A percentile compares a stretch with the other conserved stretches of the same genome.
Evolutionary conservation across 2,329 filamentous ascomycete species (phyloP).

Genomic region (Venturia effusa): DNA sequence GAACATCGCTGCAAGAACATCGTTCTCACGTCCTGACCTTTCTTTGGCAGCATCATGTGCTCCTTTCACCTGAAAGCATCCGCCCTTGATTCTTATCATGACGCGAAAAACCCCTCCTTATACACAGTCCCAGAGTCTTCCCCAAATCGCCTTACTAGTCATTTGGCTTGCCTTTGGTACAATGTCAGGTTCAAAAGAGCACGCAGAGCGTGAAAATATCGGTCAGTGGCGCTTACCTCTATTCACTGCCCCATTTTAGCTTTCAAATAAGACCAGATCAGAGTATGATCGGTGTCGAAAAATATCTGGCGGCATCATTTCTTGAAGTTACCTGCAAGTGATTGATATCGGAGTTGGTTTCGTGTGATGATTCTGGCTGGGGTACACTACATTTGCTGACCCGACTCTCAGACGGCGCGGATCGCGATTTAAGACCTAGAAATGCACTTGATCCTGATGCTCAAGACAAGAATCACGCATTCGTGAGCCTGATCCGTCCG

Average conservation of each 20-base stretch:
- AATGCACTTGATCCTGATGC: background rate
- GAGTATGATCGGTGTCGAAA: too few species aligned
- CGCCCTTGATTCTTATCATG: too few species aligned
- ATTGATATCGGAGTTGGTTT: too few species aligned
- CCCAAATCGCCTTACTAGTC: too few species aligned
- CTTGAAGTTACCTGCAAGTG: too few species aligned
- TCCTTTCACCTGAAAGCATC: background rate
- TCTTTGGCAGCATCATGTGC: background rate
- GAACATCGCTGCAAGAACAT: background rate
- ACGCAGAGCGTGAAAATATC: background rate
- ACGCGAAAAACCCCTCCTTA: too few species aligned
- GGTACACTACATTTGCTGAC: too few species aligned
- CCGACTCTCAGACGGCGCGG: background rate
- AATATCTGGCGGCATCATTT: too few species aligned
- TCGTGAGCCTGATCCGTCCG: background rate
- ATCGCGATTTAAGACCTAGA: background rate
- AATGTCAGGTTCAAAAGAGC: background rate
- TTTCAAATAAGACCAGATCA: too few species aligned
- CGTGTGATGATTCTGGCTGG: too few species aligned
- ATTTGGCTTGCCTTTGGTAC: too few species aligned
- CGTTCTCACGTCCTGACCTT: background rate
- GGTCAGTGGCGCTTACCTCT: background rate
- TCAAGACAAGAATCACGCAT: background rate
- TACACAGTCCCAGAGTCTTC: background rate
- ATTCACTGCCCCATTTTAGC: too few species aligned